Base-by-base conservation (phyloP, 192 early-diverging fungal genomes). In the Podila horticola region DNA sequence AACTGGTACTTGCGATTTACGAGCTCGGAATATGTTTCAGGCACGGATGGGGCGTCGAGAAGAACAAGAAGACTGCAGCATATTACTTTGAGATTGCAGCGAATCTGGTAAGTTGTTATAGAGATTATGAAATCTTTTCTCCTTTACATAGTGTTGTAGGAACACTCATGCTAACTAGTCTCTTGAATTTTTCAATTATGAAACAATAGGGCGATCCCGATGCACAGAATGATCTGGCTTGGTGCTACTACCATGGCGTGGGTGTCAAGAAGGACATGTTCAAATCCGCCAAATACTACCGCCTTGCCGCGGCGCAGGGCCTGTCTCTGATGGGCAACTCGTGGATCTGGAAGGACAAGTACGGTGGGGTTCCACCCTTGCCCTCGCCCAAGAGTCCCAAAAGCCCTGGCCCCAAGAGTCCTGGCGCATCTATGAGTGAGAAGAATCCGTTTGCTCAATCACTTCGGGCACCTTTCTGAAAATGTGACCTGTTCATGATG, bases 281-380 rank as follows among this genome's bases (percentile, higher is more conserved):
- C 70, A 77, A 74, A 24, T 89, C 93, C 17, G 93, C 93, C 5
- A 92, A 94, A 63, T 93, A 91, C 70, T 94, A 92, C 59, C 87
- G 93, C 13, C 85, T 93, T 65, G 93, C 93, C 8, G 87, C 92
- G 52, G 84, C 83, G 38, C 90, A 93, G 72, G 93, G 92, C 7
- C 66, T 88, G 17, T 86, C 90, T 51, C 84, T 90, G 17, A 86
- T 94, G 67, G 92, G 93, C 26, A 94, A 92, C 64, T 93, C 92
- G 38, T 94, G 93, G 93, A 94, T 94, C 28, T 94, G 88, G 74
- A 94, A 94, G 65, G 86, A 89, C 36, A 94, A 94, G 70, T 94
- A 93, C 71, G 89, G 92, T 58, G 76, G 75, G 15, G 45, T 66
- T 30, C 72, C 72, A 55, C 52, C 52, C 20, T 55, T 55, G 52